phyloP scores from a whole-genome alignment of 106 monocot genomes.

The Allium fistulosum region DNA sequence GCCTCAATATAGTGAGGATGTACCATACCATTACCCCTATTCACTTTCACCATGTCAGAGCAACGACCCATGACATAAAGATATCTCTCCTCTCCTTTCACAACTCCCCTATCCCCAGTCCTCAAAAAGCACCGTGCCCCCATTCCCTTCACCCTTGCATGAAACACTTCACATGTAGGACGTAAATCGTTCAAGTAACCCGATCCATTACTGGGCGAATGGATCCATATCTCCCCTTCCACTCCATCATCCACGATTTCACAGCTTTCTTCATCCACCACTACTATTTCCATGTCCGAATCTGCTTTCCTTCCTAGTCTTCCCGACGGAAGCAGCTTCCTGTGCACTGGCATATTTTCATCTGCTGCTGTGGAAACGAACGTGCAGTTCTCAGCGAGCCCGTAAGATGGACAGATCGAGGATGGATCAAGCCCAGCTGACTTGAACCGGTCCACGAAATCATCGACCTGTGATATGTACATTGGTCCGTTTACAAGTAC shows the following conservation, averaged over 20 bases:
- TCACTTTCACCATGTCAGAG: conserved; percentile 10
- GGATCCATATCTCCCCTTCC: conserved; percentile 44
- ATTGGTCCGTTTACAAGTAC: conserved; percentile 40
- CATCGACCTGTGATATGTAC: conserved; percentile 15
- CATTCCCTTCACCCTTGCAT: conserved; percentile 12
- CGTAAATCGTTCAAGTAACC: conserved; percentile 27
- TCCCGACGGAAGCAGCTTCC: conserved; percentile 28
- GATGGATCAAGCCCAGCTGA: conserved; percentile 13
- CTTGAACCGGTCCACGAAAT: conserved; percentile 22
- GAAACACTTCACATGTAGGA: conserved; percentile 16
- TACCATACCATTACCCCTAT: not conserved
- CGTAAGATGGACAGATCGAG: conserved; percentile 29
- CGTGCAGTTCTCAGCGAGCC: conserved; percentile 49
- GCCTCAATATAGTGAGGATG: conserved; percentile 38
- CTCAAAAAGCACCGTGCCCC: conserved; percentile 14
- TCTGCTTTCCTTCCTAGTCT: conserved; percentile 4
- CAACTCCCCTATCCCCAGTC: conserved; percentile 29
- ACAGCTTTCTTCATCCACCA: conserved; percentile 26
- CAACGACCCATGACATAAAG: conserved; percentile 26
- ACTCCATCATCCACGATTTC: conserved; percentile 22
- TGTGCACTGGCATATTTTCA: conserved; percentile 20
- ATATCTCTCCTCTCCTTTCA: conserved; percentile 22
- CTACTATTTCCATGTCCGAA: conserved; percentile 7
- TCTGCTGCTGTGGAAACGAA: conserved; percentile 27
- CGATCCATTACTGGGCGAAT: conserved; percentile 27